These are phyloP conservation scores for Pleurotus cornucopiae DNA, from an alignment of 768 basidiomycete species.

Conservation along the genomic window DNA sequence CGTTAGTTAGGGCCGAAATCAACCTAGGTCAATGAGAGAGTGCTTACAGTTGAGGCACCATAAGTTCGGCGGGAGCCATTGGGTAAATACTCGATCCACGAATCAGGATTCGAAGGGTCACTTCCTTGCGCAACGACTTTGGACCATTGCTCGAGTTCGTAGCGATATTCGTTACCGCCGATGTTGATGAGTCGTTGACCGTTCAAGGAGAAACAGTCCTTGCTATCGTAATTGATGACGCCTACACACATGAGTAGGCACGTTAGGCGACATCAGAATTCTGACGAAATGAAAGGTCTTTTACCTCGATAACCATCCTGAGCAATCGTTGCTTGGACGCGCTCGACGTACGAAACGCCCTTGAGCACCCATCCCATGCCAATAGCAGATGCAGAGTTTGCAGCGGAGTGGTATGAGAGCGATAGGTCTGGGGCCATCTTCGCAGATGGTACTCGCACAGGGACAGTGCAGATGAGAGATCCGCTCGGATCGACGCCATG, in stretches of 20 bases:
- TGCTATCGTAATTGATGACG: slow-evolving; percentile 9
- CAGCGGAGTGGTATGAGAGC: slow-evolving; percentile 11
- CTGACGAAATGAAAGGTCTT: background rate
- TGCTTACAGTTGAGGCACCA: slow-evolving; percentile 2
- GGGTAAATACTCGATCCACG: slow-evolving; percentile 12
- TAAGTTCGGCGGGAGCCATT: slow-evolving; percentile 9
- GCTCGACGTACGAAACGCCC: slow-evolving; percentile 9
- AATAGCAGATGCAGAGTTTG: slow-evolving; percentile 7
- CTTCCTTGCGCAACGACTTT: slow-evolving; percentile 8
- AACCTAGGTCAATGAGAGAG: background rate
- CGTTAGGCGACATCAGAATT: background rate
- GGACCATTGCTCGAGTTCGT: slow-evolving; percentile 13
- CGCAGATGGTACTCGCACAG: slow-evolving; percentile 8
- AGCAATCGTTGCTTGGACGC: slow-evolving; percentile 8
- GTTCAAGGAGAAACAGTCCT: slow-evolving; percentile 10
- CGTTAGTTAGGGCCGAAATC: no score
- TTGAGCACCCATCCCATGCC: slow-evolving; percentile 11
- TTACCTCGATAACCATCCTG: slow-evolving; percentile 12
- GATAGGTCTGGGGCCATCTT: slow-evolving; percentile 11
- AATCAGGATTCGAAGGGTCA: slow-evolving; percentile 8
- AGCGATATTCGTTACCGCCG: slow-evolving; percentile 12
- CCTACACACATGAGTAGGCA: background rate
- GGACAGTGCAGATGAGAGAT: slow-evolving; percentile 8
- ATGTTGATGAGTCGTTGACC: slow-evolving; percentile 11
- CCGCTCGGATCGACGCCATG: slow-evolving; percentile 11